Conservation (phyloP, 768 basidiomycete genomes). For the Collybiopsis luxurians region DNA sequence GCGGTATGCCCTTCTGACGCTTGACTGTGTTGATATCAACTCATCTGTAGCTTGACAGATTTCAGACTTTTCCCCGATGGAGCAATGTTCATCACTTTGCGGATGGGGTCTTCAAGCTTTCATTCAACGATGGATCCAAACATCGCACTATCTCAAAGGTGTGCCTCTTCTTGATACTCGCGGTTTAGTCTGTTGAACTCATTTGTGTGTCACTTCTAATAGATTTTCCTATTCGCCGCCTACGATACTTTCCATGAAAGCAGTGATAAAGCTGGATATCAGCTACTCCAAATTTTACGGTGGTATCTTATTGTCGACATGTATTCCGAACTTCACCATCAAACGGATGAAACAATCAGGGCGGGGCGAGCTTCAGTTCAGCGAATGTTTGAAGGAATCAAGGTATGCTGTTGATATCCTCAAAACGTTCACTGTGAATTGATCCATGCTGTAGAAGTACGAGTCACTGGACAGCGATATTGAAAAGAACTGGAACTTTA, state of each 20-base stretch:
- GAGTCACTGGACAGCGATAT: background rate
- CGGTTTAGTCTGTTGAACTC: background rate
- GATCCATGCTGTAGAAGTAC: background rate
- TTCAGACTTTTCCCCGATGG: conserved; percentile 17
- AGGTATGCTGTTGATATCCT: no score
- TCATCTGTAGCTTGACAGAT: background rate
- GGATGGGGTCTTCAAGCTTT: conserved; percentile 9
- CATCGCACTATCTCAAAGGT: conserved; percentile 28
- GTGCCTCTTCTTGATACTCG: background rate
- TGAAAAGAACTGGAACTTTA: conserved; percentile 32
- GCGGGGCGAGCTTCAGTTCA: conserved; percentile 21
- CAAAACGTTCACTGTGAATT: background rate
- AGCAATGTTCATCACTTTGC: conserved; percentile 23
- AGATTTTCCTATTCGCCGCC: conserved; percentile 19
- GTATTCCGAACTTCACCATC: conserved; percentile 21
- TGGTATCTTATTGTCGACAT: conserved; percentile 22
- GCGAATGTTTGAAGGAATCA: background rate
- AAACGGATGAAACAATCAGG: conserved; percentile 21
- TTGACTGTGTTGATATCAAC: background rate
- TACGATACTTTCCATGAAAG: conserved; percentile 9
- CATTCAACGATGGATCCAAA: conserved; percentile 28
- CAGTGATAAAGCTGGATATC: conserved; percentile 14
- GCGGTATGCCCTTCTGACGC: no score
- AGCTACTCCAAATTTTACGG: conserved; percentile 18
- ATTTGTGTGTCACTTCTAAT: no score